Evolutionary conservation across 169 alveolate genomes (phyloP), one percentile per base, ranked within the genome.

Genomic region (Plasmodium sp.): DNA sequence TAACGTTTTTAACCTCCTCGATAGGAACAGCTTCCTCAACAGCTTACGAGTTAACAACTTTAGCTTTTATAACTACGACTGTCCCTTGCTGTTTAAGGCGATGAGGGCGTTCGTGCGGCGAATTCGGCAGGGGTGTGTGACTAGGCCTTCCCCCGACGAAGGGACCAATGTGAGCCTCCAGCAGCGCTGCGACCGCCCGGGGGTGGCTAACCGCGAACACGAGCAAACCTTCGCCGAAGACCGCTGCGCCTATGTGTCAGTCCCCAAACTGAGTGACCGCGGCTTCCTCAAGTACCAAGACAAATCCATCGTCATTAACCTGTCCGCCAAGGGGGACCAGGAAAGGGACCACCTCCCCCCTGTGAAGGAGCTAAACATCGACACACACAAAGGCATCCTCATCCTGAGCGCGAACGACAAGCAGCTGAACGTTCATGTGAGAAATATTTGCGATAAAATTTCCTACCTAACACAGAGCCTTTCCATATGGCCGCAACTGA

Each of bases 361-460:
- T 9, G 83, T 67, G 22, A 80, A 80, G 31, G 94, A 88, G 34
- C 22, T 88, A 56, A 80, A 88, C 73, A 27, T 88, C 73, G 91
- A 88, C 22, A 80, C 94, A 43, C 75, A 88, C 56, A 88, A 88
- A 88, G 94, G 91, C 18, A 79, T 88, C 31, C 84, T 88, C 9
- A 18, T 88, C 71, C 72, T 88, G 72, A 88, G 94, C 73, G 91
- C 82, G n/a, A 79, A 88, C 54, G 91, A 48, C 6, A 88, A 88
- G 72, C 71, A 80, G 22, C 39, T 88, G n/a, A 48, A 88, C 45
- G 58, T 80, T 2, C 41, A 62, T 88, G 94, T 88, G 39, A 58
- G 94, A 88, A 88, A 79, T 88, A 88, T 88, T 16, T 88, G 94
- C 54, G 94, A 88, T 88, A 88, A 88, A 58, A 80, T 88, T 39